Percentiles rank a stretch among this genome's conserved stretches.
Conservation (phyloP, 208 protist genomes). For the Wallacemonas sp. region DNA sequence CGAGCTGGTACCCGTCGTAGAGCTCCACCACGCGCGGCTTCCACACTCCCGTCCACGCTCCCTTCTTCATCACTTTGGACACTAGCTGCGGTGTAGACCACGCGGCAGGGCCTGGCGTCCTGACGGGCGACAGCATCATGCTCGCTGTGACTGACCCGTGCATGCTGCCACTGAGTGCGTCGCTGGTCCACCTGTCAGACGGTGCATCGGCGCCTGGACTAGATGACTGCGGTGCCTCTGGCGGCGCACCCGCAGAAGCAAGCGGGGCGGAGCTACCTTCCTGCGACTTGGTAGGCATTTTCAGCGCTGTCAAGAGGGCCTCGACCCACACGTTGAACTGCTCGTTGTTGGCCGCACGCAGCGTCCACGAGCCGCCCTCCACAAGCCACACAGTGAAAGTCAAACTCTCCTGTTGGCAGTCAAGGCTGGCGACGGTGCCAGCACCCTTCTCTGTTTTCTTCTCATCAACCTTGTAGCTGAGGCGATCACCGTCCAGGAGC, state of each 20-base stretch:
- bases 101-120: not conserved
- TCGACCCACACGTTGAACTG: constrained; percentile 53
- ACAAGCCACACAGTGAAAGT: constrained; percentile 69
- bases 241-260: no score
- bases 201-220: no score
- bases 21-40: constrained; percentile 59
- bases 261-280: no score
- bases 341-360: constrained; percentile 45
- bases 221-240: no score
- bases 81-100: constrained; percentile 23
- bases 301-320: constrained; percentile 29
- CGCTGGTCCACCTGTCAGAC: no score
- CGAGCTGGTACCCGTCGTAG: constrained; percentile 44
- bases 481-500: constrained; percentile 49
- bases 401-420: constrained; percentile 22
- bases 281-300: not conserved
- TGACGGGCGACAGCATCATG: constrained; percentile 14
- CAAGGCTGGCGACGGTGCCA: constrained; percentile 59
- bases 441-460: constrained; percentile 47
- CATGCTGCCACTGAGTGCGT: no score
- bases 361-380: constrained; percentile 70
- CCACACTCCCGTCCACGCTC: constrained; percentile 64
- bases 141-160: constrained; percentile 13
- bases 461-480: constrained; percentile 58
- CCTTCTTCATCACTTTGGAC: constrained; percentile 58